Percentiles rank a stretch among this genome's conserved stretches.
Conservation (phyloP, 164 flowering plant genomes). For the Liriodendron chinense region DNA sequence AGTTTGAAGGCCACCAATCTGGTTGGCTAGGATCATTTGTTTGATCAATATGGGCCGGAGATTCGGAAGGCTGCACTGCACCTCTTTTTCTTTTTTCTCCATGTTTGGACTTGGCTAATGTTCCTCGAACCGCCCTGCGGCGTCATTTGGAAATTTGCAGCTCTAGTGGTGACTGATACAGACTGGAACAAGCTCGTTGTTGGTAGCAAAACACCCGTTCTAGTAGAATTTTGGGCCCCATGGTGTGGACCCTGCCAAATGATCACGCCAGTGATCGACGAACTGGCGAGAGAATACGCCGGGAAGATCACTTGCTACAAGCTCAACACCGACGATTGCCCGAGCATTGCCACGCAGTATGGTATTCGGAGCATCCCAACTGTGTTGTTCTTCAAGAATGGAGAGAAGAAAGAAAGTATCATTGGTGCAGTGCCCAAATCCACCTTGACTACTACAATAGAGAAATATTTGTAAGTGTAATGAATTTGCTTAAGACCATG, state of each 20-base stretch:
- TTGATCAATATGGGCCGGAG: no score
- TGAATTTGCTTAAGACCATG: no score
- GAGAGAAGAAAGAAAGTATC: conserved; percentile 76
- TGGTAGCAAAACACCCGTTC: conserved; percentile 40
- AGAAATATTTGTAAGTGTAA: conserved; percentile 44
- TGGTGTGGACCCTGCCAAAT: conserved; percentile 90
- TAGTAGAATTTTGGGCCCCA: conserved; percentile 92
- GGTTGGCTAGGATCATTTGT: no score
- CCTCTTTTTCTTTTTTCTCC: no score
- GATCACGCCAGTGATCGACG: conserved; percentile 68
- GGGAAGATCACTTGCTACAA: conserved; percentile 66
- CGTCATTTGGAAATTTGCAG: conserved; percentile 30
- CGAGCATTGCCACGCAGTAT: conserved; percentile 55
- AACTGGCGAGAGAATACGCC: conserved; percentile 59
- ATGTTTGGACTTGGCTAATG: no score
- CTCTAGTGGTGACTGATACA: conserved; percentile 50
- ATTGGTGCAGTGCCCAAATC: conserved; percentile 82
- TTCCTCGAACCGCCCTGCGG: no score
- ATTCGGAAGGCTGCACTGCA: no score
- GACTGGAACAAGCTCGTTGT: conserved; percentile 54
- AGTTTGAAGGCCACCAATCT: no score
- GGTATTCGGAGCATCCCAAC: conserved; percentile 82
- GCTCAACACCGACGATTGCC: conserved; percentile 72
- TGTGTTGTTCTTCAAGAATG: conserved; percentile 70
- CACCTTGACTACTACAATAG: conserved; percentile 55